Percentiles rank a stretch among this genome's conserved stretches.
These are phyloP conservation scores for Penicillium fimorum DNA, from an alignment of 495 filamentous ascomycete genomes.

Conservation along the genomic window DNA sequence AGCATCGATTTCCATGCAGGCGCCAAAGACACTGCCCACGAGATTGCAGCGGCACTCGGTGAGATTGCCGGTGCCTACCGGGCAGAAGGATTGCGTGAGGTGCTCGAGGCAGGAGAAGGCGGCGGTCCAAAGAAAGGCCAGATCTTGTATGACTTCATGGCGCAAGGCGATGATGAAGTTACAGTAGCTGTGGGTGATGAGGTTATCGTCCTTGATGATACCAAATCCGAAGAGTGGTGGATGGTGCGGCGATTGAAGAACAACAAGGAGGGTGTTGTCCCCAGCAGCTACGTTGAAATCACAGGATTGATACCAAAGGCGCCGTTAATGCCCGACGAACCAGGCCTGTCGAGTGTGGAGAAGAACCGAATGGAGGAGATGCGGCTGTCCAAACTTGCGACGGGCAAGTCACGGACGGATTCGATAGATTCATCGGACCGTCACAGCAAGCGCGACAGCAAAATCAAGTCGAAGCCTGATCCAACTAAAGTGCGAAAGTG, in stretches of 20 bases:
- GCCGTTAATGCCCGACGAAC: slow-evolving; percentile 54
- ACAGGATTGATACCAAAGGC: slow-evolving; percentile 57
- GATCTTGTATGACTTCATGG: slow-evolving; percentile 93
- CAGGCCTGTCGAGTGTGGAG: slow-evolving; percentile 70
- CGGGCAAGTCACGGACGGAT: slow-evolving; percentile 57
- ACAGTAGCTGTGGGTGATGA: slow-evolving; percentile 88
- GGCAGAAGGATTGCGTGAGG: slow-evolving; percentile 81
- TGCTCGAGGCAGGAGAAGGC: slow-evolving; percentile 74
- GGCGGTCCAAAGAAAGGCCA: slow-evolving; percentile 73
- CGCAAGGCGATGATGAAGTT: slow-evolving; percentile 94
- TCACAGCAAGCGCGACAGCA: slow-evolving; percentile 61
- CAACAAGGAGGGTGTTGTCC: slow-evolving; percentile 95
- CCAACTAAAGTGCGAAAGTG: slow-evolving; percentile 79
- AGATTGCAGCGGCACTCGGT: slow-evolving; percentile 83
- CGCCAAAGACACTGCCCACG: slow-evolving; percentile 92
- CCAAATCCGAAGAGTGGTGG: slow-evolving; percentile 97
- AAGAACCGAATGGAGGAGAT: slow-evolving; percentile 84
- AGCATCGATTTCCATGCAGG: slow-evolving; percentile 96
- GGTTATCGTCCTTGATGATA: slow-evolving; percentile 85
- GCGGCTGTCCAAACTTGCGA: slow-evolving; percentile 71
- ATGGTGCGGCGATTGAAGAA: slow-evolving; percentile 87
- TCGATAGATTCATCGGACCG: slow-evolving; percentile 63
- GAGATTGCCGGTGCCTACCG: slow-evolving; percentile 83
- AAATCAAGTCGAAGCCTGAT: slow-evolving; percentile 72
- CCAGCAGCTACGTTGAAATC: slow-evolving; percentile 91